Percentiles rank a stretch among this genome's conserved stretches.
Evolutionary conservation across 305 asterid species (phyloP).

Genomic region (Rubia tinctorum): DNA sequence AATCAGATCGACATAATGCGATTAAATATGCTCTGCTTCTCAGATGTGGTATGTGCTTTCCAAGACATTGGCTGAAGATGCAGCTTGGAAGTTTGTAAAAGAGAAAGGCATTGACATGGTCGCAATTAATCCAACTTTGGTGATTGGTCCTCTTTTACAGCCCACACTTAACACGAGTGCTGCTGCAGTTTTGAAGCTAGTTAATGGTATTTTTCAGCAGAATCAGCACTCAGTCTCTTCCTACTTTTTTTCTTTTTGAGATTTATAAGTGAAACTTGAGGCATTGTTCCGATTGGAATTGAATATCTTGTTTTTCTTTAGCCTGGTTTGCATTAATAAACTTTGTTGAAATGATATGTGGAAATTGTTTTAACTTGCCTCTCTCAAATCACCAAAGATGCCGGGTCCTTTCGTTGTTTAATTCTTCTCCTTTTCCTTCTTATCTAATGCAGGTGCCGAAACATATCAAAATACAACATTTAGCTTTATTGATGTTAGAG

Average conservation of each 20-base stretch:
- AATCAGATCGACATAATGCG: not conserved
- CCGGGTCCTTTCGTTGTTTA: not conserved
- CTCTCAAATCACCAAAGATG: no score
- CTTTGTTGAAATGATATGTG: not conserved
- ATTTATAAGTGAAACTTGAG: not conserved
- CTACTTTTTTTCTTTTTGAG: not conserved
- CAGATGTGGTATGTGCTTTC: slow-evolving; percentile 76
- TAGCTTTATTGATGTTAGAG: slow-evolving; percentile 58
- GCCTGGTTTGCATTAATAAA: not conserved
- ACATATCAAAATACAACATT: slow-evolving; percentile 39
- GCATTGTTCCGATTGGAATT: not conserved
- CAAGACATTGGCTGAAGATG: slow-evolving; percentile 84
- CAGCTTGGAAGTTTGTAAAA: slow-evolving; percentile 72
- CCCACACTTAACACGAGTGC: slow-evolving; percentile 74
- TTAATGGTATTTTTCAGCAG: slow-evolving; percentile 48
- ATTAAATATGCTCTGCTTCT: not conserved
- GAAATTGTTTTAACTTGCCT: no score
- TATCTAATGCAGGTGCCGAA: slow-evolving; percentile 35
- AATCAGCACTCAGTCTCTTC: not conserved
- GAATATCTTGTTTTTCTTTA: not conserved
- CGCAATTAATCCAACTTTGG: slow-evolving; percentile 66
- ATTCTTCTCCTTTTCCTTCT: not conserved
- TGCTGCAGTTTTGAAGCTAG: slow-evolving; percentile 47
- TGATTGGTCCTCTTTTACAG: slow-evolving; percentile 71
- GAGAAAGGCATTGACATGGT: slow-evolving; percentile 69